Base-by-base conservation (phyloP, 1,139 yeast genomes). In the Blastobotrys arbuscula region DNA sequence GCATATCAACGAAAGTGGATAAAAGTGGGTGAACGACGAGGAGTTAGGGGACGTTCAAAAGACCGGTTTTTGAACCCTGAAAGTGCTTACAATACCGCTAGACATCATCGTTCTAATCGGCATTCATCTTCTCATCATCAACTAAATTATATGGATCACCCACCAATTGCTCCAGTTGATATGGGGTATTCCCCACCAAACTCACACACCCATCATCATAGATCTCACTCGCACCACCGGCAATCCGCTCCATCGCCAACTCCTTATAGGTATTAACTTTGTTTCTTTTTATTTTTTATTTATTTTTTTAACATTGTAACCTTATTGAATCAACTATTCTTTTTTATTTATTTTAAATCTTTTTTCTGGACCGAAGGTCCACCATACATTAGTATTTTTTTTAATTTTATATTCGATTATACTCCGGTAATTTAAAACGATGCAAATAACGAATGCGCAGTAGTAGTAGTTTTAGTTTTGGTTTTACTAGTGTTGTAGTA, bases 231-330 rank as follows among this genome's bases (percentile, higher is more conserved):
- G 9, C 31, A 24, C 13, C 18, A 26, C 13, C 18, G 24, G 15
- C 2, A 16, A 38, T 5, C 28, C 3, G 5, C 41, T n/a, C 41
- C 41, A 16, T 20, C 31, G 19, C 33, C 30, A 21, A 24, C 8
- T n/a, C 42, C 42, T 13, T 39, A 39, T 23, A 21, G 42, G 13
- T 39, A 39, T 24, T 39, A 39, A 39, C n/a, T 12, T 21, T n/a
- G 10, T 21, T 37, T 8, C 21, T 15, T 8, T 36, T 36, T 13
- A 8, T 8, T 36, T 36, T 18, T n/a, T 36, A 18, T 36, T 36
- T 18, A n/a, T 36, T 18, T 33, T 33, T 33, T 8, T 33, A 33
- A 37, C 24, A 15, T 8, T 4, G n/a, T 37, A 18, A n/a, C n/a
- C 15, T 37, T 37, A n/a, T 7, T 18, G 26, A n/a, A 12, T 24